Evolutionary conservation across 2,329 filamentous ascomycete genomes (phyloP), one percentile per base, ranked within the genome.

Genomic region (Xylaria sp.): DNA sequence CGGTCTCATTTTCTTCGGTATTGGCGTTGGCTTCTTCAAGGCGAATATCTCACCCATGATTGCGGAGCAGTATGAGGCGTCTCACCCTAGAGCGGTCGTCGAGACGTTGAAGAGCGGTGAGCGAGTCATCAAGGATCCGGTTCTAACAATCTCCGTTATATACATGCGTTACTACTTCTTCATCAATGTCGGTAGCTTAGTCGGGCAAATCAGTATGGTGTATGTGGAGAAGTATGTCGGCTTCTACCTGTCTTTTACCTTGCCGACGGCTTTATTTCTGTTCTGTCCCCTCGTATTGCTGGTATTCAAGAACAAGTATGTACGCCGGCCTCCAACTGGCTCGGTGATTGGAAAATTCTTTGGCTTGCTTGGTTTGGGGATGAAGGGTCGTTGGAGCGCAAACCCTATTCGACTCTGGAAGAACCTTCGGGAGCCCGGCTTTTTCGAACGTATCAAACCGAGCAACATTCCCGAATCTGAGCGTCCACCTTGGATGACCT

Each of bases 111-210:
- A 82, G 72, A 79, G 73, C 7, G 87, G 87, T 48, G 85, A 89
- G 79, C 82, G 85, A 83, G 88, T 92, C 63, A 85, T 93, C 71
- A 86, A 92, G 31, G 90, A 92, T 73, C 90, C 90, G 0, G 84
- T 86, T 48, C 82, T 91, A 64, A 92, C 91, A 1, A 86, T 90
- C 70, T 88, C 90, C 75, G 85, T 89, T 57, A 89, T 92, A 70
- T 92, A 91, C 83, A 91, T 89, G 89, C 87, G 86, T 79, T 93
- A 92, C 79, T 93, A 93, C 80, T 83, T 92, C 65, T 92, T 76
- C 93, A 92, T 93, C 77, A 93, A 94, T 79, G 73, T 94, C 18
- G 92, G 91, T n/a, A 88, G 89, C 1, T 83, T 94, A 86, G 56
- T 70, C 1, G 72, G 72, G 0, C 65, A 70, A 44, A 7, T 91